Conservation (phyloP, 2,329 filamentous ascomycete genomes). For the Pyrenochaeta sp. region DNA sequence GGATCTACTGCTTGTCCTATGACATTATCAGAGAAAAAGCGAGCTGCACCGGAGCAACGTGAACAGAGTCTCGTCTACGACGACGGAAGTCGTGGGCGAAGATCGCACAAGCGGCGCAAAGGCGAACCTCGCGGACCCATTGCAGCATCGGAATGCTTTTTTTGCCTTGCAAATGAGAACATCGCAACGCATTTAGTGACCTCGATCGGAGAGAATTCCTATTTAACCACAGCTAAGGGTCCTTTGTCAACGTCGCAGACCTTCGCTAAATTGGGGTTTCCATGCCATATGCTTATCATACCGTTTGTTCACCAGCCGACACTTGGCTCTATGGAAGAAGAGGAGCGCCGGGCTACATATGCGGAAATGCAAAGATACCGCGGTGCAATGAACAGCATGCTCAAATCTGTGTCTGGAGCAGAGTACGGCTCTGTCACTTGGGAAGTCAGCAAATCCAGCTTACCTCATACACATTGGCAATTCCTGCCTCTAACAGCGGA, state of each 20-base stretch:
- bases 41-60: constrained; percentile 53
- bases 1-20: constrained; percentile 83
- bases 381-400: constrained; percentile 79
- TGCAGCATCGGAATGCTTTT: constrained; percentile 83
- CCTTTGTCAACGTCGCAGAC: constrained; percentile 77
- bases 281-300: constrained; percentile 89
- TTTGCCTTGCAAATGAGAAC: constrained; percentile 89
- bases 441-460: constrained; percentile 83
- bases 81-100: constrained; percentile 46
- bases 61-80: constrained; percentile 49
- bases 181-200: constrained; percentile 87
- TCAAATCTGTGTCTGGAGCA: constrained; percentile 59
- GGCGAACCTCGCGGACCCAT: constrained; percentile 46
- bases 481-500: constrained; percentile 78
- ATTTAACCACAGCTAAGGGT: constrained; percentile 91
- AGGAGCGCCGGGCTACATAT: constrained; percentile 68
- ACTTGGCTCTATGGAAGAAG: constrained; percentile 70
- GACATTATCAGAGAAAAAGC: constrained; percentile 65
- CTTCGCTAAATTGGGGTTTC: constrained; percentile 77
- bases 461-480: constrained; percentile 95
- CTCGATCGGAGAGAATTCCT: constrained; percentile 85
- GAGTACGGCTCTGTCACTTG: constrained; percentile 85
- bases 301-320: constrained; percentile 84
- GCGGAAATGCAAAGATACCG: constrained; percentile 86
- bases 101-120: constrained; percentile 50